These are phyloP conservation scores for Lyophyllum atratum DNA, from an alignment of 768 basidiomycete species.

Conservation along the genomic window DNA sequence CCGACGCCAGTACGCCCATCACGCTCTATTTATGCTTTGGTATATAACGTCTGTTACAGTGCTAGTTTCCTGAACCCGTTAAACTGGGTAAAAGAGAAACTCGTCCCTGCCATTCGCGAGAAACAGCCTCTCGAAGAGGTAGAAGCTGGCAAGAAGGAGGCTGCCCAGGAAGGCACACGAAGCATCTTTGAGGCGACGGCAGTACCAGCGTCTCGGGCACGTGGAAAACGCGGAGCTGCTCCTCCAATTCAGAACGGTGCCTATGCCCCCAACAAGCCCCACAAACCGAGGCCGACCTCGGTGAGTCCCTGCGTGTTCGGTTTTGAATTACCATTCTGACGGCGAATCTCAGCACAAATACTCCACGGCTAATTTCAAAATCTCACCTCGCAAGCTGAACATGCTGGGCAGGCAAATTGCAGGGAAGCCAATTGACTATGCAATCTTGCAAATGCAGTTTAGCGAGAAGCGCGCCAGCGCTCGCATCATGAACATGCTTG, in stretches of 20 bases:
- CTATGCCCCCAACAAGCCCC: slow-evolving; percentile 15
- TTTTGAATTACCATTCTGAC: neutral
- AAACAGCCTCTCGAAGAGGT: slow-evolving; percentile 47
- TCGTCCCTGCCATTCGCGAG: slow-evolving; percentile 50
- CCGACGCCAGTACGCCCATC: slow-evolving; percentile 44
- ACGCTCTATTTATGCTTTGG: neutral
- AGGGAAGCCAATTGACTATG: slow-evolving; percentile 90
- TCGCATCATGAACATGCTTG: slow-evolving; percentile 87
- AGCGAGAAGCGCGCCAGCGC: slow-evolving; percentile 88
- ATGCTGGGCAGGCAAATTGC: slow-evolving; percentile 85
- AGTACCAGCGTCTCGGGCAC: slow-evolving; percentile 11
- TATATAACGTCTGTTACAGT: slow-evolving; percentile 21
- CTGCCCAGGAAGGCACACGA: slow-evolving; percentile 43
- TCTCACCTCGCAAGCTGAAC: slow-evolving; percentile 92
- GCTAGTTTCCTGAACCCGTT: slow-evolving; percentile 59
- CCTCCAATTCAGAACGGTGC: neutral
- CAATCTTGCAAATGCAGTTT: slow-evolving; percentile 96
- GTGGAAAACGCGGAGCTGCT: neutral
- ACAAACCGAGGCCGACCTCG: slow-evolving; percentile 28
- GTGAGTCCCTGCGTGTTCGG: slow-evolving; percentile 18
- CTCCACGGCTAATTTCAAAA: slow-evolving; percentile 90
- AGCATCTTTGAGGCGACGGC: slow-evolving; percentile 51
- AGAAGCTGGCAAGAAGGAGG: slow-evolving; percentile 44
- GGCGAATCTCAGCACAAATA: slow-evolving; percentile 74
- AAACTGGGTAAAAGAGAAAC: slow-evolving; percentile 63